Percentiles rank a stretch among this genome's conserved stretches.
These are phyloP conservation scores for Penicillium paradoxum DNA, from an alignment of 495 filamentous ascomycete species.

Conservation along the genomic window DNA sequence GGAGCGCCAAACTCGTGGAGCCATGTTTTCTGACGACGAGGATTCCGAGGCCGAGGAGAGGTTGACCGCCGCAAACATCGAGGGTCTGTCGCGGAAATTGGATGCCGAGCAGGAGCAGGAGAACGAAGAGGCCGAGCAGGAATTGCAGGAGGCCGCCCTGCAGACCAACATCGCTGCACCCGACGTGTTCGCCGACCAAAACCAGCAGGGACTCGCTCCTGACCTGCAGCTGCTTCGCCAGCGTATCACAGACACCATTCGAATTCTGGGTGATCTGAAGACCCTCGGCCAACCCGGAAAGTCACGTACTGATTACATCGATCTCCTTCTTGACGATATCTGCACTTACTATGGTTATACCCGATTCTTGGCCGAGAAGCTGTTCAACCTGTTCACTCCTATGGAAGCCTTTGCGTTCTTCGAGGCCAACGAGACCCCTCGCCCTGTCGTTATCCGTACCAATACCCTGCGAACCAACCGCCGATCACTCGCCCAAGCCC, in stretches of 20 bases:
- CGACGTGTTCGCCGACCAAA: conserved; percentile 61
- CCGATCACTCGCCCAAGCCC: conserved; percentile 82
- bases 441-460: conserved; percentile 84
- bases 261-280: conserved; percentile 82
- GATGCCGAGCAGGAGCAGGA: conserved; percentile 65
- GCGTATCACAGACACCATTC: conserved; percentile 87
- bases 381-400: conserved; percentile 85
- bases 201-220: conserved; percentile 63
- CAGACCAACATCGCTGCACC: conserved; percentile 90
- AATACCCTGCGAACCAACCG: conserved; percentile 93
- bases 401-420: conserved; percentile 97
- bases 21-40: conserved; percentile 94
- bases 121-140: conserved; percentile 59
- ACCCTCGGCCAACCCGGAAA: conserved; percentile 70
- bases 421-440: conserved; percentile 91
- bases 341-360: conserved; percentile 93
- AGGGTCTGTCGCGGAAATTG: conserved; percentile 76
- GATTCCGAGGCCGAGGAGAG: conserved; percentile 86
- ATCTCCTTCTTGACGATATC: conserved; percentile 83
- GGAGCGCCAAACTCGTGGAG: conserved; percentile 48
- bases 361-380: conserved; percentile 75
- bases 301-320: conserved; percentile 80
- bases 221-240: conserved; percentile 86
- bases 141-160: conserved; percentile 77
- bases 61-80: conserved; percentile 94